phyloP scores from a whole-genome alignment of 345 rosid genomes.

The Syzygium oleosum region DNA sequence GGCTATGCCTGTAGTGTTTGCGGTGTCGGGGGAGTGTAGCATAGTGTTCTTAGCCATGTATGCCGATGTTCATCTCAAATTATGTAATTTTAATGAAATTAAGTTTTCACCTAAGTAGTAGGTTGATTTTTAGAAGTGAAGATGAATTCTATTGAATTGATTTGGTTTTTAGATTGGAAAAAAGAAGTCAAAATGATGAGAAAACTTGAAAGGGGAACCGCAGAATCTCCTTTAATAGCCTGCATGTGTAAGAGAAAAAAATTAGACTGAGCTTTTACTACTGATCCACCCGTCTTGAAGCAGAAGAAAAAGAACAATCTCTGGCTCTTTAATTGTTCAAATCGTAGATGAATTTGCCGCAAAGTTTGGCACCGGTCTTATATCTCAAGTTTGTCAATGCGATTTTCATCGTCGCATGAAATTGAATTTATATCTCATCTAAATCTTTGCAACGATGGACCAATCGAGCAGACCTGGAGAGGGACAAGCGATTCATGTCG shows the following conservation, averaged over 20 bases:
- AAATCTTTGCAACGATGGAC: neutral
- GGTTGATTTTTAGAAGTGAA: neutral
- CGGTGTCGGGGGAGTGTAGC: neutral
- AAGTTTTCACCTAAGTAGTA: neutral
- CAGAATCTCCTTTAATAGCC: neutral
- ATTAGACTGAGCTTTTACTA: neutral
- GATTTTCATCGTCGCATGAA: neutral
- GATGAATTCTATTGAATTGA: neutral
- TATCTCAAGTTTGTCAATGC: neutral
- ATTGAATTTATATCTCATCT: neutral
- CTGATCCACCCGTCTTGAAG: neutral
- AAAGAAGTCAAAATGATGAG: neutral
- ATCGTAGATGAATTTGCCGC: neutral
- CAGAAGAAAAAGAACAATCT: neutral
- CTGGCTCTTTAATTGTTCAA: neutral
- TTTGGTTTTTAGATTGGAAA: neutral
- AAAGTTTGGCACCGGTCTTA: neutral
- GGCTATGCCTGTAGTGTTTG: neutral
- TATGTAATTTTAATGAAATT: neutral
- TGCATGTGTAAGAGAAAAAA: neutral
- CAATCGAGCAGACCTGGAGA: neutral
- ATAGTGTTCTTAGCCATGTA: neutral
- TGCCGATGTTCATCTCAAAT: neutral
- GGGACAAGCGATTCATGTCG: neutral
- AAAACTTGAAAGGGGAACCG: neutral